A percentile compares a stretch with the other conserved stretches of the same genome.
These are phyloP conservation scores for Clausena lansium DNA, from an alignment of 345 rosid genomes.

Conservation along the genomic window DNA sequence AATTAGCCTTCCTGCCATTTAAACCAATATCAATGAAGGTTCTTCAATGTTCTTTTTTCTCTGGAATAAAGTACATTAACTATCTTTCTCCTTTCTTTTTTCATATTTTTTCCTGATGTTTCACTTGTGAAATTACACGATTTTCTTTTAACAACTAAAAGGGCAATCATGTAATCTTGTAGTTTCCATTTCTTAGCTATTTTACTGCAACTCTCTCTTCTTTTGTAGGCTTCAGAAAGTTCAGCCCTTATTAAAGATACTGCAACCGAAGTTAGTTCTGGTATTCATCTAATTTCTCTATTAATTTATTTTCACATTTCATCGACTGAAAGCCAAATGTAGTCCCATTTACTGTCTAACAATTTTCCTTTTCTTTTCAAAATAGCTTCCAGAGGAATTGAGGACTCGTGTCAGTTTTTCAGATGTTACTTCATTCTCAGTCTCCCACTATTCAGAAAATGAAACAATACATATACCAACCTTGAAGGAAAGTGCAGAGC, in stretches of 20 bases:
- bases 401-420: conserved; percentile 30
- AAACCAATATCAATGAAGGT: conserved; percentile 70
- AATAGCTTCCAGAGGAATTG: conserved; percentile 63
- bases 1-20: conserved; percentile 72
- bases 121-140: background rate
- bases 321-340: background rate
- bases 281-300: conserved; percentile 31
- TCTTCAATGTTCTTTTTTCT: conserved; percentile 78
- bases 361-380: conserved; percentile 12
- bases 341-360: background rate
- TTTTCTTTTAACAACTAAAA: background rate
- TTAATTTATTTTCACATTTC: background rate
- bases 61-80: conserved; percentile 57
- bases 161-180: background rate
- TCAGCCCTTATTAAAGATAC: conserved; percentile 41
- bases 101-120: background rate
- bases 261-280: conserved; percentile 70
- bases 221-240: conserved; percentile 47
- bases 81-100: background rate
- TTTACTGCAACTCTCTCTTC: background rate
- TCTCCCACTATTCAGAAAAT: conserved; percentile 46
- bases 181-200: background rate
- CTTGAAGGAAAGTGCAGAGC: conserved; percentile 25
- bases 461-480: conserved; percentile 44
- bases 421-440: conserved; percentile 24